Evolutionary conservation across 148 eudicot genomes (phyloP), one percentile per base, ranked within the genome.

Genomic region (Silene latifolia): DNA sequence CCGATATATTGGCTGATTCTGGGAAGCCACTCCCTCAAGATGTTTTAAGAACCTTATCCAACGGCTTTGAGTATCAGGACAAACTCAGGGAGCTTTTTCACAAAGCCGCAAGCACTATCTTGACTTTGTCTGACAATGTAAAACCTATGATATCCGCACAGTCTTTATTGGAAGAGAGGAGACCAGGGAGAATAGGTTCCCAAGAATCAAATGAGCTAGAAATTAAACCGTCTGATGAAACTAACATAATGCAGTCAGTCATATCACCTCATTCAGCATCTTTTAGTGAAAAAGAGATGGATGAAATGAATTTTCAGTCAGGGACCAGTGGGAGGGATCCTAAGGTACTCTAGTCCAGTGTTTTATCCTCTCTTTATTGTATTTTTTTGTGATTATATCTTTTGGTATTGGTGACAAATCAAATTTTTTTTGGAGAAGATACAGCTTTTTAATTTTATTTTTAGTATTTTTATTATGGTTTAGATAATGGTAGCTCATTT

Each of bases 21-120:
- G 86, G 84, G 59, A 90, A 88, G 82, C 98, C 97, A 46, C 77
- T 29, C 63, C 90, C 97, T 59, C 71, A 82, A 79, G 85, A 89
- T 86, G 91, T 88, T 72, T 77, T 96, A 61, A 88, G 78, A 83
- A 77, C 79, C 76, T 81, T 96, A 25, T 85, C 87, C 18, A 56
- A 82, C 79, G 82, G 85, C 70, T 73, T 83, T 76, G 97, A 88
- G 25, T 79, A 88, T 78, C 80, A 74, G 78, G 77, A 79, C 76
- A 85, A 84, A 44, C 76, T 89, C 73, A 46, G 69, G 73, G 89
- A 89, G 70, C 69, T 87, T 51, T 86, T 69, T 54, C n/a, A 71
- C 77, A 80, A 79, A 77, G 77, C 76, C 29, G 84, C 78, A 67
- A 73, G 59, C 53, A 63, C 75, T 60, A 65, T 77, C 62, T 72